Evolutionary conservation across 2,329 filamentous ascomycete genomes (phyloP).

Genomic region (Emergomyces orientalis): DNA sequence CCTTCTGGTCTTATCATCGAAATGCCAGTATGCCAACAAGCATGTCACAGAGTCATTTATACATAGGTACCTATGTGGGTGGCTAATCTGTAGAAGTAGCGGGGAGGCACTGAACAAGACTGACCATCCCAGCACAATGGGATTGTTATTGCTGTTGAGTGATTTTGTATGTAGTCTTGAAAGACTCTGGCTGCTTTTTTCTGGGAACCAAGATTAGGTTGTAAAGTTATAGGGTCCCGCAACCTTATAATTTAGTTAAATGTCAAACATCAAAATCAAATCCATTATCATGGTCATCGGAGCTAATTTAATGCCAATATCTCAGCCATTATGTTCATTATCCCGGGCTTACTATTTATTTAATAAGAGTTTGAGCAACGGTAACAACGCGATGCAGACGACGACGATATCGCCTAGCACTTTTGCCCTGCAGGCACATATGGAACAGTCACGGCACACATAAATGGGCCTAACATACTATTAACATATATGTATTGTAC

Average conservation of each 20-base stretch:
- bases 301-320: background rate
- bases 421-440: background rate
- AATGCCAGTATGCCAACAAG: background rate
- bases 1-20: background rate
- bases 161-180: background rate
- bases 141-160: background rate
- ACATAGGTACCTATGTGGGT: background rate
- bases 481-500: too few species aligned
- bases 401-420: background rate
- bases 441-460: too few species aligned
- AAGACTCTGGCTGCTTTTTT: background rate
- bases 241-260: too few species aligned
- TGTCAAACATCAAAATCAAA: background rate
- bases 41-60: background rate
- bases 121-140: background rate
- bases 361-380: background rate
- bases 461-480: too few species aligned
- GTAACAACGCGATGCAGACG: background rate
- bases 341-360: background rate
- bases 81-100: background rate
- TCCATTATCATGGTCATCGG: background rate
- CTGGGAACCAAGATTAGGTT: background rate
- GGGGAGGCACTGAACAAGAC: background rate
- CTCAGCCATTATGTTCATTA: background rate
- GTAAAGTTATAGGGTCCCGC: background rate